Evolutionary conservation across 2,329 filamentous ascomycete species (phyloP).

Genomic region (Ascochyta pisi): DNA sequence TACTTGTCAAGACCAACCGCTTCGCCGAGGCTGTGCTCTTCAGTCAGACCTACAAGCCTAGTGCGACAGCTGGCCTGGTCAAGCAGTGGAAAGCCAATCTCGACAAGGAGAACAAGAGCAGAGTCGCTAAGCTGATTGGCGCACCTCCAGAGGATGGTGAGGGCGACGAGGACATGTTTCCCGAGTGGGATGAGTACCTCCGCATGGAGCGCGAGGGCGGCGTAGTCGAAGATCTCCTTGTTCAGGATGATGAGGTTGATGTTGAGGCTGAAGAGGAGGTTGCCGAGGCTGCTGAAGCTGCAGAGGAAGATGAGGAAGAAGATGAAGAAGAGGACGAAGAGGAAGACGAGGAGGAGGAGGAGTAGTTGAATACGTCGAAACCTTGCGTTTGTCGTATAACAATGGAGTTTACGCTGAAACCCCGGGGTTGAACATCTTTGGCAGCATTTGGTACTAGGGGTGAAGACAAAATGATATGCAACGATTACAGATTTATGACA

Average conservation of each 20-base stretch:
- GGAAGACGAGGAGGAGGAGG: constrained; percentile 27
- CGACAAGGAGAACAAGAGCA: constrained; percentile 83
- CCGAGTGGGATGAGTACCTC: constrained; percentile 93
- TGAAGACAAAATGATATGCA: constrained; percentile 9
- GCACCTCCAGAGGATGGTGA: constrained; percentile 72
- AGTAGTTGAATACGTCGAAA: neutral
- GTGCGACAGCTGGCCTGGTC: constrained; percentile 70
- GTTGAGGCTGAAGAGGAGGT: constrained; percentile 44
- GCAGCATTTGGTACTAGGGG: neutral
- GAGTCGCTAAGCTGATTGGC: constrained; percentile 83
- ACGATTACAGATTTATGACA: neutral
- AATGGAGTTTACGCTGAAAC: neutral
- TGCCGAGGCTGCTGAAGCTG: constrained; percentile 40
- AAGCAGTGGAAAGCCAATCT: constrained; percentile 81
- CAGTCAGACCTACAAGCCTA: constrained; percentile 94
- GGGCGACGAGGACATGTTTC: constrained; percentile 81
- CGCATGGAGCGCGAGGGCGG: constrained; percentile 77
- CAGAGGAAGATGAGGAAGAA: constrained; percentile 36
- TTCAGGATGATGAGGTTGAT: constrained; percentile 42
- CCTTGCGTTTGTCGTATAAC: neutral
- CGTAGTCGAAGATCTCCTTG: constrained; percentile 48
- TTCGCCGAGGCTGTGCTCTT: constrained; percentile 88
- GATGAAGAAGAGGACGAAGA: constrained; percentile 34
- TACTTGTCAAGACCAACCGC: constrained; percentile 79
- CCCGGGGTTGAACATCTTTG: neutral